Evolutionary conservation across 176 grass and related monocot species (phyloP).

Genomic region (Dactylis glomerata): DNA sequence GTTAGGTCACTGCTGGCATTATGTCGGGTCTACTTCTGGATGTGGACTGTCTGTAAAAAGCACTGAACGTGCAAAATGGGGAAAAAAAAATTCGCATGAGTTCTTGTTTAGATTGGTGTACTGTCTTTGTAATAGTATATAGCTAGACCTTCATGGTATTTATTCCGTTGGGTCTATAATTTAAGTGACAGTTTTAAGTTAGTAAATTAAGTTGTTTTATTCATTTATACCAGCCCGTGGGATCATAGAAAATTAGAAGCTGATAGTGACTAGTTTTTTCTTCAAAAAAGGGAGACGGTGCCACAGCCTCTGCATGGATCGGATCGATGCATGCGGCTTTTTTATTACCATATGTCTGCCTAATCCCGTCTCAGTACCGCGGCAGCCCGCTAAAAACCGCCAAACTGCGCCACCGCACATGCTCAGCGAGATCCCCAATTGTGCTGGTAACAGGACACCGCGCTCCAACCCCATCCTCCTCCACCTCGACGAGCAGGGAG

Average conservation of each 20-base stretch:
- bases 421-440: no score
- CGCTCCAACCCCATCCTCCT: no score
- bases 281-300: no score
- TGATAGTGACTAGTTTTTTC: no score
- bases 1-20: neutral
- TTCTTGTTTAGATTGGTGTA: conserved; percentile 18
- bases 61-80: conserved; percentile 20
- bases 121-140: conserved; percentile 39
- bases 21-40: neutral
- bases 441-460: no score
- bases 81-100: neutral
- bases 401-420: no score
- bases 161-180: neutral
- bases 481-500: no score
- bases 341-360: no score
- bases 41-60: conserved; percentile 24
- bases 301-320: no score
- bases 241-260: conserved; percentile 1
- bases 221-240: neutral
- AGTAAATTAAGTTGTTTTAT: neutral
- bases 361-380: no score
- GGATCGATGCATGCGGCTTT: no score
- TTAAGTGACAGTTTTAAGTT: neutral
- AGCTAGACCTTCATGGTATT: conserved; percentile 1
- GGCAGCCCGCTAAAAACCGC: no score